Evolutionary conservation across 2,329 filamentous ascomycete genomes (phyloP).

Genomic region (Phialophora verrucosa): DNA sequence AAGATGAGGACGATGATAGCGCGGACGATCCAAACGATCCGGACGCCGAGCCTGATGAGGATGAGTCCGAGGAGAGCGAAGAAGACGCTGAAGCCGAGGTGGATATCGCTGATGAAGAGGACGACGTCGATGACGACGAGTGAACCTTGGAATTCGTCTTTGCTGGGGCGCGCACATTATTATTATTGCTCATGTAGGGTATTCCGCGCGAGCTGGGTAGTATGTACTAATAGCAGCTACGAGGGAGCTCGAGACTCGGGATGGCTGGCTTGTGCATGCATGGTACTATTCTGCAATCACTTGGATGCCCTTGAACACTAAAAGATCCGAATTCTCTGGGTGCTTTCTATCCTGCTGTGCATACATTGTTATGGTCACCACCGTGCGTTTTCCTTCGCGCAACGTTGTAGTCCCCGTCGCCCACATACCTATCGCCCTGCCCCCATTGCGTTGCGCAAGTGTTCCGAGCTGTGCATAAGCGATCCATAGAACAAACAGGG

Average conservation of each 20-base stretch:
- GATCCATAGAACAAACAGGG: neutral
- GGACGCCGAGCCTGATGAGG: conserved; percentile 26
- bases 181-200: neutral
- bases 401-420: neutral
- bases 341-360: conserved; percentile 3
- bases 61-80: conserved; percentile 24
- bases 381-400: neutral
- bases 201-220: neutral
- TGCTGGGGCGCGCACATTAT: too few relatives aligned
- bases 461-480: neutral
- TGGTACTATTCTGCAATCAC: neutral
- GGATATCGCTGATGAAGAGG: conserved; percentile 18
- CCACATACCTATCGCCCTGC: neutral
- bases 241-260: neutral
- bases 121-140: conserved; percentile 20
- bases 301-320: neutral
- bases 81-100: conserved; percentile 28
- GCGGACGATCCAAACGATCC: conserved; percentile 27
- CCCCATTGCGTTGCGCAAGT: neutral
- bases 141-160: neutral
- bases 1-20: conserved; percentile 20
- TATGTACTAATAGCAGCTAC: neutral
- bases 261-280: neutral
- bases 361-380: neutral
- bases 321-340: neutral